A percentile compares a stretch with the other conserved stretches of the same genome.
Conservation (phyloP, 2,329 filamentous ascomycete genomes). For the Blastomyces silverae region DNA sequence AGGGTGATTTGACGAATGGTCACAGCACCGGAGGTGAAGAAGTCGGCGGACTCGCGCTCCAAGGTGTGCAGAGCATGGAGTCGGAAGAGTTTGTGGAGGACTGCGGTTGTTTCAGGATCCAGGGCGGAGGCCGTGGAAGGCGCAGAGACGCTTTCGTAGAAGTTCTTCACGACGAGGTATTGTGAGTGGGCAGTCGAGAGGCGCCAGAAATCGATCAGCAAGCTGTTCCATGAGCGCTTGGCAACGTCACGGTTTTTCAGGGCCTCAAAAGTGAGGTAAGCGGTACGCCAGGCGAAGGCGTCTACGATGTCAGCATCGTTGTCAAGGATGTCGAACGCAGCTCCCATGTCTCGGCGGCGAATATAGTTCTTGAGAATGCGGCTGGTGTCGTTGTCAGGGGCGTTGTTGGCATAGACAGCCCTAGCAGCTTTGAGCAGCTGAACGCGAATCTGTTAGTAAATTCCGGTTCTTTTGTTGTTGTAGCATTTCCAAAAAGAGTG, state of each 20-base stretch:
- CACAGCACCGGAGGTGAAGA: constrained; percentile 62
- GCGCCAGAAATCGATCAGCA: constrained; percentile 71
- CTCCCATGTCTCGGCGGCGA: constrained; percentile 59
- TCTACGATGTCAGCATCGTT: constrained; percentile 63
- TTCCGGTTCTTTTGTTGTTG: background rate
- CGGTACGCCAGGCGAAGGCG: constrained; percentile 68
- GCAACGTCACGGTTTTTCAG: constrained; percentile 66
- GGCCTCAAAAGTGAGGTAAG: constrained; percentile 68
- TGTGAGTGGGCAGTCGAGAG: constrained; percentile 68
- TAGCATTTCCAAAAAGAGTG: background rate
- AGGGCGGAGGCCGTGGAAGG: constrained; percentile 48
- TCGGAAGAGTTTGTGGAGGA: constrained; percentile 62
- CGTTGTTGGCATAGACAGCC: constrained; percentile 58
- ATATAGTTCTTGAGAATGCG: constrained; percentile 60
- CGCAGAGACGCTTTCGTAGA: constrained; percentile 61
- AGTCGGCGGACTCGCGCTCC: constrained; percentile 62
- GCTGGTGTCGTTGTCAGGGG: constrained; percentile 61
- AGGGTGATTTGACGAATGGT: constrained; percentile 67
- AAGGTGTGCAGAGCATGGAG: constrained; percentile 60
- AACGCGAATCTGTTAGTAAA: constrained; percentile 4
- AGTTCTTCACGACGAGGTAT: constrained; percentile 72
- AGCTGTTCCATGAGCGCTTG: constrained; percentile 69
- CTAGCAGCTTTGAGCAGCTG: constrained; percentile 67
- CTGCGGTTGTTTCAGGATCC: constrained; percentile 49
- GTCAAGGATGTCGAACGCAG: constrained; percentile 66